A percentile compares a stretch with the other conserved stretches of the same genome.
These are phyloP conservation scores for Sarocladiaceae sp. DNA, from an alignment of 2,329 filamentous ascomycete genomes.

Conservation along the genomic window DNA sequence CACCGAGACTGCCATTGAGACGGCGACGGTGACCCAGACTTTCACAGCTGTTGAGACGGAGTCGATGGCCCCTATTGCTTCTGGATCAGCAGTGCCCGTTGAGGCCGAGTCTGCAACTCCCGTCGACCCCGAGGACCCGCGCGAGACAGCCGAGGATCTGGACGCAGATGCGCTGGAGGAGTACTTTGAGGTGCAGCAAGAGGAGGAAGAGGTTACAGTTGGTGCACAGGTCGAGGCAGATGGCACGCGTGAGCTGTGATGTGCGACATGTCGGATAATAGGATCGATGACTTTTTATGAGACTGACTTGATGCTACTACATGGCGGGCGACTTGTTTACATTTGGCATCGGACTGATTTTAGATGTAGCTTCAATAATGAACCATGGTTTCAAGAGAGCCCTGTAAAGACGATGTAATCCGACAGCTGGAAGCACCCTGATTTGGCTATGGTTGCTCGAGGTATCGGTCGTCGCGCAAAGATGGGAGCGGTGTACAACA, in stretches of 20 bases:
- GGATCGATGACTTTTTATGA: background rate
- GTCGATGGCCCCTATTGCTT: too few species aligned
- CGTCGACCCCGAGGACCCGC: slow-evolving; percentile 8
- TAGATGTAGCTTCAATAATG: slow-evolving; percentile 5
- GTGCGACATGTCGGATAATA: background rate
- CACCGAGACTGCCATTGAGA: slow-evolving; percentile 26
- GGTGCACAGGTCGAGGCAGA: background rate
- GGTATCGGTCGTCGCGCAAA: background rate
- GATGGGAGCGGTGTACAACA: too few species aligned
- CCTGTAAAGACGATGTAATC: background rate
- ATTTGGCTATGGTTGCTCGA: background rate
- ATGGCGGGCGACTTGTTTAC: slow-evolving; percentile 2
- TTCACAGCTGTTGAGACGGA: slow-evolving; percentile 18
- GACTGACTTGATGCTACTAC: background rate
- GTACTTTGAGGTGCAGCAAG: background rate
- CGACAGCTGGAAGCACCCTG: background rate
- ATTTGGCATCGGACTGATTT: background rate
- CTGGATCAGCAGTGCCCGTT: too few species aligned
- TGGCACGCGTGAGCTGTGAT: background rate
- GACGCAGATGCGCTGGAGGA: background rate
- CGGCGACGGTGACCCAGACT: slow-evolving; percentile 21
- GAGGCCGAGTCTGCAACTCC: background rate
- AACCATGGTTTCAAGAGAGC: too few species aligned
- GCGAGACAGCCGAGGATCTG: background rate
- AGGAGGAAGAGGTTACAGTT: background rate